phyloP scores from a whole-genome alignment of 768 basidiomycete genomes.

The Calocera viscosa region DNA sequence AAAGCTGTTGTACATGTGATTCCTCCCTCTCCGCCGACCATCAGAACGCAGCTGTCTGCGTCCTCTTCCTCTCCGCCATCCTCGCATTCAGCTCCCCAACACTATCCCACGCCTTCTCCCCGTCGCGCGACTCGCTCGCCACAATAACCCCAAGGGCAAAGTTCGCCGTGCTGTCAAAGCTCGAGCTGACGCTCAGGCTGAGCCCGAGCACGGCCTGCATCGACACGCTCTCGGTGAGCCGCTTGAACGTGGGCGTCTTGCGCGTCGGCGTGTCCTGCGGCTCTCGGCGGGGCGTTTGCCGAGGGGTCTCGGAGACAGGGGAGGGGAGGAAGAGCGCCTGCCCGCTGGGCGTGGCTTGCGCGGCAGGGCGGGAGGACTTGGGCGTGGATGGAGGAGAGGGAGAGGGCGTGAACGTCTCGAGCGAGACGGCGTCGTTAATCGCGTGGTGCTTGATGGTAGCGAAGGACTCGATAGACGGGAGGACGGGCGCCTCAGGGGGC shows the following conservation, averaged over 20 bases:
- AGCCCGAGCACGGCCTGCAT: not conserved
- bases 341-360: not conserved
- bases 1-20: conserved; percentile 3
- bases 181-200: conserved; percentile 6
- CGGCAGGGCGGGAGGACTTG: not conserved
- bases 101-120: not conserved
- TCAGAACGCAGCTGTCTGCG: not conserved
- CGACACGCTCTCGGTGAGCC: not conserved
- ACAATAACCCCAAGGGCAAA: not conserved
- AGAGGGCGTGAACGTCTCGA: conserved; percentile 1
- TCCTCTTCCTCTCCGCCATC: conserved; percentile 1
- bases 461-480: not conserved
- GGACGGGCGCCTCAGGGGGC: not conserved
- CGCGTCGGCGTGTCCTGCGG: not conserved
- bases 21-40: not conserved
- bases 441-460: conserved; percentile 5
- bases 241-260: not conserved
- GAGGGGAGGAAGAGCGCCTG: not conserved
- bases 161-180: not conserved
- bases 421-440: not conserved
- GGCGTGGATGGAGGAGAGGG: not conserved
- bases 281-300: not conserved
- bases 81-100: not conserved
- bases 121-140: not conserved
- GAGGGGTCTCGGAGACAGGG: not conserved